These are phyloP conservation scores for Colletotrichum musae DNA, from an alignment of 2,329 filamentous ascomycete species.

Conservation along the genomic window DNA sequence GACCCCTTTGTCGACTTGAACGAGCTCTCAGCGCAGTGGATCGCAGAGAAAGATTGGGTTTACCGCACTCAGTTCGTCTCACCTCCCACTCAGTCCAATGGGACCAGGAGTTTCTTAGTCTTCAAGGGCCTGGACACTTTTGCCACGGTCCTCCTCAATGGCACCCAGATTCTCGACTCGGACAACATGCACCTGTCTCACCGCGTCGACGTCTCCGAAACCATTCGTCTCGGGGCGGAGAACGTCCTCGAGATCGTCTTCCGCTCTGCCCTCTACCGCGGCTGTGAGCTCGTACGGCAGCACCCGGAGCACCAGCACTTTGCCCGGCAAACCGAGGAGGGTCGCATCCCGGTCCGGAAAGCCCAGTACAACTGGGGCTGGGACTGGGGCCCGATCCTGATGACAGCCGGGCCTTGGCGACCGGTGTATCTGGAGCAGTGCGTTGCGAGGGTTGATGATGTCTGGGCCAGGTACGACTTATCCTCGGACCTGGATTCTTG, in stretches of 20 bases:
- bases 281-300: conserved; percentile 65
- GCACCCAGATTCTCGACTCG: conserved; percentile 63
- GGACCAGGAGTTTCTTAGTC: conserved; percentile 60
- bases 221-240: conserved; percentile 51
- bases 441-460: conserved; percentile 68
- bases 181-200: conserved; percentile 76
- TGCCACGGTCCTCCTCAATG: conserved; percentile 71
- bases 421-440: conserved; percentile 77
- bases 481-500: conserved; percentile 48
- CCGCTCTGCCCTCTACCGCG: conserved; percentile 65
- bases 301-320: conserved; percentile 68
- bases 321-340: conserved; percentile 62
- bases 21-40: conserved; percentile 71
- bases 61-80: conserved; percentile 62
- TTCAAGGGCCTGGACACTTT: conserved; percentile 77
- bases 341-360: conserved; percentile 62
- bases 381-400: conserved; percentile 78
- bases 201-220: conserved; percentile 64
- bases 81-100: conserved; percentile 27
- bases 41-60: conserved; percentile 72
- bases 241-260: conserved; percentile 71
- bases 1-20: conserved; percentile 75
- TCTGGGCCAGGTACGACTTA: conserved; percentile 61
- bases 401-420: conserved; percentile 77
- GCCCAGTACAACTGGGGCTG: conserved; percentile 80